Evolutionary conservation across 768 basidiomycete genomes (phyloP), one percentile per base, ranked within the genome.

Genomic region (Phanerodontia chrysosporium): DNA sequence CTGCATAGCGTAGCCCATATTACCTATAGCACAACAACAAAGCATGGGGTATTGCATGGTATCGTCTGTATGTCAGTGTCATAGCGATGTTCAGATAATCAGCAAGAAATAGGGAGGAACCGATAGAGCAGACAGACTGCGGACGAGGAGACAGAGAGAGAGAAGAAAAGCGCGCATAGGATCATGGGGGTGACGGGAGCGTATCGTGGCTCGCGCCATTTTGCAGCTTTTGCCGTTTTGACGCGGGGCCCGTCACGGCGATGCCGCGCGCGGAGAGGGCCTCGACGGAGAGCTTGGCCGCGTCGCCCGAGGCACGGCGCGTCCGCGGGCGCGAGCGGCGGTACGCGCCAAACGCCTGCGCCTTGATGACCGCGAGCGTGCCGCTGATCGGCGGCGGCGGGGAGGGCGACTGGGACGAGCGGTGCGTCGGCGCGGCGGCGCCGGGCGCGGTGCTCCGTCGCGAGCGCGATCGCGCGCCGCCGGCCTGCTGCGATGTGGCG

Each of bases 331-430:
- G 83, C 56, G 90, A 88, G 71, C 91, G 80, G 53, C 91, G 86
- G 63, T 92, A 76, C 21, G 89, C 89, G 30, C 91, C 92, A 69
- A 93, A 94, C 39, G 92, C 87, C 69, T 93, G 90, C 45, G 91
- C 91, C 75, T 93, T 94, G 75, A 94, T 92, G 58, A 93, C 90
- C 55, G 92, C 91, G 49, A 94, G 82, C 29, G 92, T 93, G 25
- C 89, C 87, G 51, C 87, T 90, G 68, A 91, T 77, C 27, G 76
- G 76, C 59, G 79, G 75, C 55, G 66, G 56, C 32, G 70, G 70
- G 44, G 71, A 70, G 18, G 80, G 79, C 49, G 81, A 80, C 49
- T 76, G 80, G 36, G 80, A 81, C 3, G 73, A 21, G 75, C 72
- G 80, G 72, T 55, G 75, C 69, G 59, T 69, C 67, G 60, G 66